A percentile compares a stretch with the other conserved stretches of the same genome.
Evolutionary conservation across 352 stramenopile genomes (phyloP).

Genomic region (Globisporangium polare): DNA sequence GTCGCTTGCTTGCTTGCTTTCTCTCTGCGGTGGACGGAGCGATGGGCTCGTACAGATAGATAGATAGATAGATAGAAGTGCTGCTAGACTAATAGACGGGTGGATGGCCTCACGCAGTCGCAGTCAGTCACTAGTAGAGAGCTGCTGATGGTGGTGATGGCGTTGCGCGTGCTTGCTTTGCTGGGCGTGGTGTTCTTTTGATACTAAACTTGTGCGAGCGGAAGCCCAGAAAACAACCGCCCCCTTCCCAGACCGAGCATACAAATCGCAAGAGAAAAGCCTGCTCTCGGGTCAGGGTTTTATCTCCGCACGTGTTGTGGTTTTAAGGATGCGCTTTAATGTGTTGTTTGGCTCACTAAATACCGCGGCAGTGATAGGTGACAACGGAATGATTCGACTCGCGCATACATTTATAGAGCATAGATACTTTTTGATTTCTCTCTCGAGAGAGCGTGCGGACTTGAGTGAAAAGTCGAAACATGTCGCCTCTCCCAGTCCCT

Average conservation of each 20-base stretch:
- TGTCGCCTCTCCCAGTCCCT: neutral
- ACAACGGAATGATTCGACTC: neutral
- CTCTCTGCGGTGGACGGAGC: neutral
- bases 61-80: neutral
- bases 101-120: neutral
- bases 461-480: neutral
- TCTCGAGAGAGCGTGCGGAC: neutral
- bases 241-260: slow-evolving; percentile 1
- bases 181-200: neutral
- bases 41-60: neutral
- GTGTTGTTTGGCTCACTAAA: neutral
- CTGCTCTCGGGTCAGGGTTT: neutral
- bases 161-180: slow-evolving; percentile 3
- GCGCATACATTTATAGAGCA: neutral
- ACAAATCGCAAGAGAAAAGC: neutral
- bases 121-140: neutral
- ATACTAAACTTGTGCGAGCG: neutral
- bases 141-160: neutral
- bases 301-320: neutral
- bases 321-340: neutral
- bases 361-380: neutral
- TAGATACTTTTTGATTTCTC: neutral
- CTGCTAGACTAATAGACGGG: neutral
- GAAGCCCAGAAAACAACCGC: neutral
- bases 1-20: neutral